Conservation (phyloP, 306 rosid genomes). For the Inga oerstediana region DNA sequence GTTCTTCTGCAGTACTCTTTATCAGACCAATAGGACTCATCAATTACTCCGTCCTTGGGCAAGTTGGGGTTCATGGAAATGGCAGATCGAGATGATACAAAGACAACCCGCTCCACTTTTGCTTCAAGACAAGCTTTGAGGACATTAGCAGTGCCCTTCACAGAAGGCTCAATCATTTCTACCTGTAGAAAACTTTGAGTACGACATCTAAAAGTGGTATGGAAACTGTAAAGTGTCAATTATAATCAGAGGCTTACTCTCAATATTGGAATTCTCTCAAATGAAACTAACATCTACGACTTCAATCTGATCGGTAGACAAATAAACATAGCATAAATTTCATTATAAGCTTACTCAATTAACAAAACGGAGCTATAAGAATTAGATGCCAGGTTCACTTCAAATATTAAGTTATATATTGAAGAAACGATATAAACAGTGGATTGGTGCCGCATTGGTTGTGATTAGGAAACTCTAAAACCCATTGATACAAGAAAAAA, state of each 20-base stretch:
- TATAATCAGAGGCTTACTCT: not conserved
- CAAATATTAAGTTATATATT: not conserved
- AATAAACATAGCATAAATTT: not conserved
- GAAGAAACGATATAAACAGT: not conserved
- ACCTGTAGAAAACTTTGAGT: slow-evolving; percentile 39
- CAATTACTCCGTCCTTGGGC: slow-evolving; percentile 36
- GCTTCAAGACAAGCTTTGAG: slow-evolving; percentile 48
- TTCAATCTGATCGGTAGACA: not conserved
- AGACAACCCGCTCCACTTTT: slow-evolving; percentile 43
- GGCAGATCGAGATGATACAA: slow-evolving; percentile 39
- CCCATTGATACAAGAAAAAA: not conserved
- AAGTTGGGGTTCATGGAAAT: slow-evolving; percentile 20
- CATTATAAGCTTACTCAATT: not conserved
- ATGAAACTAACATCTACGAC: not conserved
- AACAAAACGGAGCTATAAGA: not conserved
- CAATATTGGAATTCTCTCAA: not conserved
- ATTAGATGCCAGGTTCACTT: not conserved
- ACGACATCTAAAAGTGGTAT: not conserved
- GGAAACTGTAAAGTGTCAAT: not conserved
- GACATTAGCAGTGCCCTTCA: slow-evolving; percentile 63
- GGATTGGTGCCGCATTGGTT: not conserved
- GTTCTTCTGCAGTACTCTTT: slow-evolving; percentile 47
- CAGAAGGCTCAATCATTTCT: slow-evolving; percentile 69
- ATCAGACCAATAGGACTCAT: slow-evolving; percentile 57
- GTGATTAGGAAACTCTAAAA: not conserved